Conservation (phyloP, 192 early-diverging fungal species). For the Mortierella hygrophila region DNA sequence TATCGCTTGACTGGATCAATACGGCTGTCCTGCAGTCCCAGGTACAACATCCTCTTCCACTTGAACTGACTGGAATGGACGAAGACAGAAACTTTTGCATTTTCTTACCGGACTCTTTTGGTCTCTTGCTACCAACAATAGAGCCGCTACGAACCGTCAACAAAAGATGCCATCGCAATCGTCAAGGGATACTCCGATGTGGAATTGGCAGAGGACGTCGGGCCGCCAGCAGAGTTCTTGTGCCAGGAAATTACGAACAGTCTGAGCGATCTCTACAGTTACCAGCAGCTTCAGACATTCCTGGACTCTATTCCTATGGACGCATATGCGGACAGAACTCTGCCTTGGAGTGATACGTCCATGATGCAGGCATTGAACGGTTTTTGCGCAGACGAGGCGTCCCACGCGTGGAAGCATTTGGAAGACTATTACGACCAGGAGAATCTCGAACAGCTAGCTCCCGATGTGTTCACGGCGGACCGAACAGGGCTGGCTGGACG, state of each 20-base stretch:
- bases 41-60: conserved; percentile 8
- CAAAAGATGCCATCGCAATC: conserved; percentile 26
- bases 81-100: neutral
- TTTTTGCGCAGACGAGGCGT: conserved; percentile 25
- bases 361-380: conserved; percentile 23
- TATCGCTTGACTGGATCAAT: conserved; percentile 50
- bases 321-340: conserved; percentile 19
- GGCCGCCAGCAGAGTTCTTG: conserved; percentile 24
- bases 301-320: conserved; percentile 39
- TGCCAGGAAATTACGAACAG: conserved; percentile 31
- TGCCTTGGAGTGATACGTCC: conserved; percentile 33
- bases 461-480: conserved; percentile 15
- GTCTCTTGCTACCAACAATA: neutral
- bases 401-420: conserved; percentile 30
- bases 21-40: conserved; percentile 36
- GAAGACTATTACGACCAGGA: conserved; percentile 25
- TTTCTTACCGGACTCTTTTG: neutral
- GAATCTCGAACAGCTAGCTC: neutral
- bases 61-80: neutral
- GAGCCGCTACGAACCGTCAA: conserved; percentile 41
- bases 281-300: conserved; percentile 40
- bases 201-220: conserved; percentile 6
- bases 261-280: conserved; percentile 39
- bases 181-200: conserved; percentile 4
- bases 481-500: conserved; percentile 9